A percentile compares a stretch with the other conserved stretches of the same genome.
Conservation (phyloP, 371 early-diverging fungal species). For the Lichtheimia hyalospora region DNA sequence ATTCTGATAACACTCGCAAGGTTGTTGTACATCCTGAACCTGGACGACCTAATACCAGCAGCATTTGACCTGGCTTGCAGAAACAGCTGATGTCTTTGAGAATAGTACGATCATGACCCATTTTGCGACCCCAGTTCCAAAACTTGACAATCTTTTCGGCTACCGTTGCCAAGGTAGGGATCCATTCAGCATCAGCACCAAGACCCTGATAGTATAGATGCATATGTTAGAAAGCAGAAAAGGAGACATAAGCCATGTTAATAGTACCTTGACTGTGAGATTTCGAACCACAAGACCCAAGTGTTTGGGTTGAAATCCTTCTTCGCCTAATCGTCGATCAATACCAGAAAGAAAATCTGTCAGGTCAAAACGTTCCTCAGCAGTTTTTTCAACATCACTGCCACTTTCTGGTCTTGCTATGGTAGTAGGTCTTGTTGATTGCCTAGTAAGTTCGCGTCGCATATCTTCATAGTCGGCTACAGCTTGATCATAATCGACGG, state of each 20-base stretch:
- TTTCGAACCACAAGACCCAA: constrained; percentile 50
- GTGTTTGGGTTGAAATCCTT: constrained; percentile 39
- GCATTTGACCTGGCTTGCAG: constrained; percentile 66
- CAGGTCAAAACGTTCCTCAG: constrained; percentile 17
- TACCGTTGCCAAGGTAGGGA: constrained; percentile 22
- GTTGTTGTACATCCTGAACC: constrained; percentile 70
- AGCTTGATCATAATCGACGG: constrained; percentile 38
- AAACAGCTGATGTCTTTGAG: constrained; percentile 56
- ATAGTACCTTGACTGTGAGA: constrained; percentile 32
- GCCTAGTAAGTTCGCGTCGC: constrained; percentile 34
- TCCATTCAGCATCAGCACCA: constrained; percentile 34
- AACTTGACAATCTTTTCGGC: constrained; percentile 8
- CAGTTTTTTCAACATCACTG: background rate
- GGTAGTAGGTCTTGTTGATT: constrained; percentile 19
- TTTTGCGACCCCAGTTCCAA: constrained; percentile 22
- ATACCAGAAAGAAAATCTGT: constrained; percentile 6
- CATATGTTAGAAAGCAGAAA: background rate
- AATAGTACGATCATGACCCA: constrained; percentile 25
- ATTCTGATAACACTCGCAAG: constrained; percentile 64
- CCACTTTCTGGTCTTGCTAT: too few relatives aligned
- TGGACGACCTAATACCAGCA: constrained; percentile 68
- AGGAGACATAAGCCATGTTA: background rate
- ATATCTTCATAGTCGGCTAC: constrained; percentile 33
- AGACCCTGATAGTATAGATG: constrained; percentile 18
- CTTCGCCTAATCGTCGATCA: constrained; percentile 1